These are phyloP conservation scores for Penicillium sp. DNA, from an alignment of 2,329 filamentous ascomycete species.

Conservation along the genomic window DNA sequence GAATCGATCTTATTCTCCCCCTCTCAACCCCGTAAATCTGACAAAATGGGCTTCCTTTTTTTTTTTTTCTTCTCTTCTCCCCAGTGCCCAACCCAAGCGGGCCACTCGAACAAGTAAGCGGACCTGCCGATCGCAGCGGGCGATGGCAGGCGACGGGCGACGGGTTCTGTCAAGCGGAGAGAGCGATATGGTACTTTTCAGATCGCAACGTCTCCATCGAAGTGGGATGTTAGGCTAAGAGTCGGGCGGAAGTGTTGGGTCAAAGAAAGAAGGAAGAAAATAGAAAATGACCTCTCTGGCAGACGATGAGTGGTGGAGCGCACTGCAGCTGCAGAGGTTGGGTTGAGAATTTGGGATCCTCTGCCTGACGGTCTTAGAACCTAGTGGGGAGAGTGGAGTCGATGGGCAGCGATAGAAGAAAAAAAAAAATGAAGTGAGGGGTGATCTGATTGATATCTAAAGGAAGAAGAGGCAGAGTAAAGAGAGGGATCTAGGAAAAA, in stretches of 20 bases:
- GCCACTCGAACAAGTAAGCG: conserved; percentile 18
- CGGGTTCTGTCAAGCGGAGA: conserved; percentile 32
- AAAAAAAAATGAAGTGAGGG: conserved; percentile 11
- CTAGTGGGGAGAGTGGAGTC: conserved; percentile 19
- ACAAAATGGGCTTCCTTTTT: neutral
- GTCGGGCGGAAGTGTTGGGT: conserved; percentile 17
- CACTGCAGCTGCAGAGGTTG: conserved; percentile 26
- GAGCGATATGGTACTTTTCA: conserved; percentile 26
- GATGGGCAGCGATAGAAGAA: conserved; percentile 13
- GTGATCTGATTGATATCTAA: conserved; percentile 3
- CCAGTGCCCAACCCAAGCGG: conserved; percentile 18
- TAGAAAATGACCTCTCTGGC: conserved; percentile 9
- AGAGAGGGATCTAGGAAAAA: neutral
- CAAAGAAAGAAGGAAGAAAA: conserved; percentile 7
- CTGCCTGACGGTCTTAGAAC: conserved; percentile 25
- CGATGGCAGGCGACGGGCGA: conserved; percentile 25
- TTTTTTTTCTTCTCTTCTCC: conserved; percentile 12
- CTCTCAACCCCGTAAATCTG: conserved; percentile 11
- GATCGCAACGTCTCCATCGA: conserved; percentile 38
- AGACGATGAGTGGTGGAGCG: conserved; percentile 18
- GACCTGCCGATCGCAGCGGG: conserved; percentile 30
- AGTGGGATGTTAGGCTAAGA: conserved; percentile 21
- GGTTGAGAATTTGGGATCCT: conserved; percentile 16
- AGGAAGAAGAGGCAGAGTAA: neutral
- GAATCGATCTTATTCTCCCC: conserved; percentile 11